Base-by-base conservation (phyloP, 208 protist species). In the Crithidia bombi region DNA sequence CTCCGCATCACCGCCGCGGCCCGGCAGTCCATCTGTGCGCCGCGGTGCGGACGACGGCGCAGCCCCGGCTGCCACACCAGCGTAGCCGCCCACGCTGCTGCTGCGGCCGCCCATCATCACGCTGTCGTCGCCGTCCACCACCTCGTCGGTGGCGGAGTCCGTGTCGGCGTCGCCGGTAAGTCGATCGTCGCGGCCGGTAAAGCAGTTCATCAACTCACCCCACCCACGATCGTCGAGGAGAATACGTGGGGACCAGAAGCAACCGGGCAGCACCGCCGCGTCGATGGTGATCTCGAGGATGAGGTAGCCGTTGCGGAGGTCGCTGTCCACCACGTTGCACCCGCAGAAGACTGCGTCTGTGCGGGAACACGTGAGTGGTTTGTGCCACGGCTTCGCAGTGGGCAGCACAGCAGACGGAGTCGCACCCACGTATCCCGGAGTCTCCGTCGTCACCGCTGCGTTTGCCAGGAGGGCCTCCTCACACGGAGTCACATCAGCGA, bases 241-340 rank as follows among this genome's bases (percentile, higher is more conserved):
- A 33, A 69, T 39, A 35, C 43, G 75, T 41, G 75, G 73, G 0
- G 61, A 79, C 73, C 77, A 82, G 38, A 70, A 78, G 50, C 43
- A 56, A 23, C 21, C 14, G 25, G 68, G 74, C 63, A 80, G 68
- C 68, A 64, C 61, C 6, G 64, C 71, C 30, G 56, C 23, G 49
- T 75, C 50, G 23, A 94, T 65, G n/a, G 73, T 78, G 17, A 95
- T 62, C 52, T 89, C 80, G 5, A 92, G 81, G n/a, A 92, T 62
- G 14, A 95, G 75, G 44, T 90, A 79, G 30, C 86, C 90, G 58
- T 80, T 80, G 28, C 78, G 75, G 17, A 95, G 21, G 79, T 92
- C 85, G 73, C 81, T 90, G 66, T 95, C 90, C 25, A 95, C 62
- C 21, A 95, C 69, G 68, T 95, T 90, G 55, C 77, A 61, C 41